Conservation (phyloP, 73 alveolate species). For the Paramecium bursaria region DNA sequence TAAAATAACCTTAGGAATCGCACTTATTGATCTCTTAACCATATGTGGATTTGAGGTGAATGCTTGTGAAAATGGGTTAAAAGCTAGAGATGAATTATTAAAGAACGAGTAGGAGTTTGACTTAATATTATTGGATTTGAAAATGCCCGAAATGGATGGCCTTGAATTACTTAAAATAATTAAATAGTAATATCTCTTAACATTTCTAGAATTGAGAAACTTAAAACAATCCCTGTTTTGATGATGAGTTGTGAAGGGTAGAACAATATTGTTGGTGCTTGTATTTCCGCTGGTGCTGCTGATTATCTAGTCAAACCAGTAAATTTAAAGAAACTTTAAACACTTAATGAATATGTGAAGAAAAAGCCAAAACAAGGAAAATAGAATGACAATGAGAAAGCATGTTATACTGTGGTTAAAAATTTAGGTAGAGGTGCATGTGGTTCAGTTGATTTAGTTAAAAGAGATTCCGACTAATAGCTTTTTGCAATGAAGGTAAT, state of each 20-base stretch:
- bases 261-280: constrained; percentile 75
- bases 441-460: constrained; percentile 79
- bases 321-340: constrained; percentile 58
- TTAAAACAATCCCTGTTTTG: constrained; percentile 82
- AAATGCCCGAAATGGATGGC: constrained; percentile 91
- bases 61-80: constrained; percentile 80
- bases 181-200: constrained; percentile 73
- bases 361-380: constrained; percentile 40
- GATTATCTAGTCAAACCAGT: constrained; percentile 90
- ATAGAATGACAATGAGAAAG: constrained; percentile 22
- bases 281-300: constrained; percentile 82
- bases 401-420: constrained; percentile 55
- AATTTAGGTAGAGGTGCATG: constrained; percentile 88
- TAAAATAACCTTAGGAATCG: constrained; percentile 64
- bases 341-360: constrained; percentile 8
- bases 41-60: constrained; percentile 81
- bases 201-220: constrained; percentile 53
- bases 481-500: constrained; percentile 61
- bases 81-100: constrained; percentile 77
- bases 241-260: constrained; percentile 87
- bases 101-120: constrained; percentile 78
- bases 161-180: constrained; percentile 80
- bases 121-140: constrained; percentile 81
- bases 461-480: constrained; percentile 53
- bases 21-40: constrained; percentile 81